Conservation (phyloP, 805 yeast genomes). For the Candida silvicultrix region DNA sequence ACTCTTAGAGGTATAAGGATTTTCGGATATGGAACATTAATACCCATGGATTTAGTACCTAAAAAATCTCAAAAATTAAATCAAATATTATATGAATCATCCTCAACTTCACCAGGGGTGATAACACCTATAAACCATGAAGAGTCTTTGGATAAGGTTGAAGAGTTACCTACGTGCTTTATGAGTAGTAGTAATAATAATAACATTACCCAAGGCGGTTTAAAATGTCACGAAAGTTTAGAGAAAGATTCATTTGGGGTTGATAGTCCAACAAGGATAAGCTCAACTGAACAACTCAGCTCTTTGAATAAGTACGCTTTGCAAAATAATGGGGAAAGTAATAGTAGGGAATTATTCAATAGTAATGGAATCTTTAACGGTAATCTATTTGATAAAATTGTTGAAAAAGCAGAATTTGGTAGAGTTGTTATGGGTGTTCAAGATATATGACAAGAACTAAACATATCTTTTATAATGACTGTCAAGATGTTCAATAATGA, state of each 20-base stretch:
- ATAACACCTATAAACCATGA: background rate
- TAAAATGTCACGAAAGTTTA: no score
- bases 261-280: slow-evolving; percentile 8
- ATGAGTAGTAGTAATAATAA: background rate
- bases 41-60: slow-evolving; percentile 7
- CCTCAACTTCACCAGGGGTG: background rate
- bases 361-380: slow-evolving; percentile 1
- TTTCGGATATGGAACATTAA: slow-evolving; percentile 10
- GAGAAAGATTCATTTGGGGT: background rate
- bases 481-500: no score
- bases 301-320: background rate
- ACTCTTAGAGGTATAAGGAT: slow-evolving; percentile 5
- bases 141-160: background rate
- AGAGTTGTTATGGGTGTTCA: slow-evolving; percentile 16
- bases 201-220: no score
- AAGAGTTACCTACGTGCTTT: background rate
- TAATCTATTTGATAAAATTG: slow-evolving; percentile 9
- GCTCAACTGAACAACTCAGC: background rate
- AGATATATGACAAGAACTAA: slow-evolving; percentile 5
- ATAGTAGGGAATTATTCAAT: background rate
- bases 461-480: no score
- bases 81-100: background rate
- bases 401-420: slow-evolving; percentile 15
- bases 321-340: background rate
- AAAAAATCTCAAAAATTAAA: background rate